Conservation (phyloP, 176 grass and related monocot species). For the Raddia distichophylla region DNA sequence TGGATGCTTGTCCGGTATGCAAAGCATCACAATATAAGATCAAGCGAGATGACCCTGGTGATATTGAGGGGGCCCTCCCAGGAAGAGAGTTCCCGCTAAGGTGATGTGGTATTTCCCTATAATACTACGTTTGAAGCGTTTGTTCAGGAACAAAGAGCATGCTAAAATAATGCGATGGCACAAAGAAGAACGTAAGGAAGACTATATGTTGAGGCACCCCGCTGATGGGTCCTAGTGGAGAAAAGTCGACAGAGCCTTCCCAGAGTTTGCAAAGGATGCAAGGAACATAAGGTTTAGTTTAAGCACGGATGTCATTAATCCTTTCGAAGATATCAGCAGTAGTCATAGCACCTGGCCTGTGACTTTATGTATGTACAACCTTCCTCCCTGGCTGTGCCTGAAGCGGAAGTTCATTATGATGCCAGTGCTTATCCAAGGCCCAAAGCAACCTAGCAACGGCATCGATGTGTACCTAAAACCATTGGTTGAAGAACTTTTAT, state of each 20-base stretch:
- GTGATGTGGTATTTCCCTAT: neutral
- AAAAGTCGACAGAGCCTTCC: neutral
- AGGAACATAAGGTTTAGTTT: neutral
- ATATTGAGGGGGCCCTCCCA: neutral
- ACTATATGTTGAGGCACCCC: neutral
- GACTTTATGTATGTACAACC: neutral
- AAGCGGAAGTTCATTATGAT: neutral
- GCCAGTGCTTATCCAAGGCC: neutral
- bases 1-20: neutral
- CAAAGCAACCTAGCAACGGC: neutral
- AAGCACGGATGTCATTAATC: neutral
- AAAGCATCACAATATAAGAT: neutral
- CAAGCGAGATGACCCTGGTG: neutral
- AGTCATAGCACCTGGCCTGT: neutral
- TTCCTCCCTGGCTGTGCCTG: neutral
- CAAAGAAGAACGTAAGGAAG: neutral
- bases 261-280: neutral
- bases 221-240: neutral
- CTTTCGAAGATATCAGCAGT: neutral
- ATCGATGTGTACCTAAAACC: neutral
- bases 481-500: neutral
- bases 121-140: neutral
- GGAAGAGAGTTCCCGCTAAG: neutral
- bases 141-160: neutral
- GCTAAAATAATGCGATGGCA: neutral